Evolutionary conservation across 345 rosid species (phyloP), one percentile per base, ranked within the genome.

Genomic region (Pistacia atlantica): DNA sequence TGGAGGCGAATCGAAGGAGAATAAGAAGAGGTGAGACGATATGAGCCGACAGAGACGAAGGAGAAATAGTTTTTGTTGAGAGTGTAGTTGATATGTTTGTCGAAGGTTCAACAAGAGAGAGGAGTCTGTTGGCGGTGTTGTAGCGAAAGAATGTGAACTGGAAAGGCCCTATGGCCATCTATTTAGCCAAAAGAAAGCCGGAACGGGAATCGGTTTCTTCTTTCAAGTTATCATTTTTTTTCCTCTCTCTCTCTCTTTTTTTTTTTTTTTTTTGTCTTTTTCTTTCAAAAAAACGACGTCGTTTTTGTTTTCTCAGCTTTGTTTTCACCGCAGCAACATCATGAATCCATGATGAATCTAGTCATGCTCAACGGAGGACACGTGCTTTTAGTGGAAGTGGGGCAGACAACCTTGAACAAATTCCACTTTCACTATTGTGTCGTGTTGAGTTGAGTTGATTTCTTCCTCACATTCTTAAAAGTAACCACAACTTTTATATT

Each of bases 161-260:
- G 25, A 68, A 70, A 67, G 93, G 92, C 94, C 97, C 83, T 83
- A 87, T 82, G 98, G 96, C 99, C 98, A 91, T 75, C 65, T 52
- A 65, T 55, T 65, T 51, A 51, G 38, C 42, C 63, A 33, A 56
- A 56, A 37, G 48, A 79, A 72, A 46, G 79, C 79, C 75, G 74
- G 73, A 49, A 72, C 37, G 68, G 65, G 59, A 56, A 62, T 55
- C 78, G 72, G n/a, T 20, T 75, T 51, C 54, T 28, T 51, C 60
- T 16, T 16, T 17, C 42, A 51, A 46, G 55, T 16, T 14, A 11
- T 20, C 2, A 0, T 1, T 28, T 5, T 18, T 11, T 12, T 2
- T 5, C 25, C 25, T 25, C 25, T 25, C 25, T 25, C 25, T 57
- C 11, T 31, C 2, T 25, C 11, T 49, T 37, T 63, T 1, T 14